Evolutionary conservation across 2,329 filamentous ascomycete species (phyloP), one percentile per base, ranked within the genome.

Genomic region (Akanthomyces muscarius): DNA sequence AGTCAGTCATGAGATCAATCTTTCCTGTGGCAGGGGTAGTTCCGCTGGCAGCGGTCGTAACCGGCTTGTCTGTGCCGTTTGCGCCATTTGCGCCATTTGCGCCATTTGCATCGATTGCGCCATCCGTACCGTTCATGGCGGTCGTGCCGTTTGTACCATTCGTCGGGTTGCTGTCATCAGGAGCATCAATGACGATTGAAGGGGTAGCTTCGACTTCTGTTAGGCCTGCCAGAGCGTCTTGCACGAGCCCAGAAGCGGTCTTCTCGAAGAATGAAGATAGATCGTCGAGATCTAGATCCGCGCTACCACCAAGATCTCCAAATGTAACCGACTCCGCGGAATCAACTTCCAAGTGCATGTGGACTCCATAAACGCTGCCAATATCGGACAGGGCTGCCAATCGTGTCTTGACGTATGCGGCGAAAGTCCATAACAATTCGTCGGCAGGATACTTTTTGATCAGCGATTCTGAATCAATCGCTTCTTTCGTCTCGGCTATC

Each of bases 231-330:
- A 79, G 67, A 28, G 75, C 75, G 63, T 77, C 71, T 47, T 78
- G 74, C 13, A 78, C 76, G 2, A 79, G 70, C 14, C 75, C 75
- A 1, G 75, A 77, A 6, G 77, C 74, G 0, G 75, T 76, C 67
- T 75, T 77, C 61, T 79, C 76, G 55, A 79, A 75, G 63, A 79
- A 76, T 1, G 77, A 77, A 16, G 75, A 77, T 5, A 78, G 68
- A 41, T 79, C 76, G 52, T 77, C 76, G 64, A 77, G 65, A 61
- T 79, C 76, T 5, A 77, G 66, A 25, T 75, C 74, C 18, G 68
- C 64, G 14, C 76, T 71, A 23, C 67, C 72, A 0, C 66, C 57
- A 6, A 64, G 65, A 25, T 74, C 72, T 6, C 63, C 38, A 51
- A 66, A 66, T n/a, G 71, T 66, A 36, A 73, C 66, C 5, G 69